phyloP scores from a whole-genome alignment of 129 eudicot species.

The Arctium lappa region DNA sequence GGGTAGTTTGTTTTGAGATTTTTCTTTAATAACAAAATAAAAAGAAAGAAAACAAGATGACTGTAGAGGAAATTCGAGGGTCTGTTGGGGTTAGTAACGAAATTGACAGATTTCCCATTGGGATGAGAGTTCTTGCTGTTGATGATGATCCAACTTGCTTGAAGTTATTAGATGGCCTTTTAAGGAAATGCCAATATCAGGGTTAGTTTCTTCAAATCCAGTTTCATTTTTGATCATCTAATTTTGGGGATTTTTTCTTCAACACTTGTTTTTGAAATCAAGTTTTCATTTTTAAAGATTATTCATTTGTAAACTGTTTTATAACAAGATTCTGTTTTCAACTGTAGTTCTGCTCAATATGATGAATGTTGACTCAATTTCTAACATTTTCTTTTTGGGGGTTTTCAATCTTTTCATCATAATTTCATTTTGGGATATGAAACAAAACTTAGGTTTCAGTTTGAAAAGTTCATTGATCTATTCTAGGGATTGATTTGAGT shows the following conservation, averaged over 20 bases:
- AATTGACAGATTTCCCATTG: conserved; percentile 70
- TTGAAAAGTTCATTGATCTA: conserved; percentile 23
- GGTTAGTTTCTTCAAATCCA: conserved; percentile 37
- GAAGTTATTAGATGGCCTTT: conserved; percentile 64
- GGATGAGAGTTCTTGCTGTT: conserved; percentile 96
- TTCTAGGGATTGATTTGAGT: conserved; percentile 19
- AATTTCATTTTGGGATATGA: background rate
- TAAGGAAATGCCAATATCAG: conserved; percentile 78
- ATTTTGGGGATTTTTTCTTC: background rate
- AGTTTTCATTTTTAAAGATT: background rate
- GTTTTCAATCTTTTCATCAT: conserved; percentile 2
- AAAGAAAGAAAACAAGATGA: conserved; percentile 42
- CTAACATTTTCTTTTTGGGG: background rate
- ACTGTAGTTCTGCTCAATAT: background rate
- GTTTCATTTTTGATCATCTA: conserved; percentile 3
- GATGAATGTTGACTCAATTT: background rate
- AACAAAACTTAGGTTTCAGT: conserved; percentile 1
- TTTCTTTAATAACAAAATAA: background rate
- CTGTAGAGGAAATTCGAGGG: conserved; percentile 65
- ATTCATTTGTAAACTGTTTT: background rate
- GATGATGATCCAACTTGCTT: conserved; percentile 89
- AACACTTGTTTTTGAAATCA: background rate
- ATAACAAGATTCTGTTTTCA: background rate
- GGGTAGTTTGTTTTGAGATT: background rate
- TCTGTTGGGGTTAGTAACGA: conserved; percentile 34